Evolutionary conservation across 805 yeast genomes (phyloP), one percentile per base, ranked within the genome.

Genomic region (Metschnikowia sp.): DNA sequence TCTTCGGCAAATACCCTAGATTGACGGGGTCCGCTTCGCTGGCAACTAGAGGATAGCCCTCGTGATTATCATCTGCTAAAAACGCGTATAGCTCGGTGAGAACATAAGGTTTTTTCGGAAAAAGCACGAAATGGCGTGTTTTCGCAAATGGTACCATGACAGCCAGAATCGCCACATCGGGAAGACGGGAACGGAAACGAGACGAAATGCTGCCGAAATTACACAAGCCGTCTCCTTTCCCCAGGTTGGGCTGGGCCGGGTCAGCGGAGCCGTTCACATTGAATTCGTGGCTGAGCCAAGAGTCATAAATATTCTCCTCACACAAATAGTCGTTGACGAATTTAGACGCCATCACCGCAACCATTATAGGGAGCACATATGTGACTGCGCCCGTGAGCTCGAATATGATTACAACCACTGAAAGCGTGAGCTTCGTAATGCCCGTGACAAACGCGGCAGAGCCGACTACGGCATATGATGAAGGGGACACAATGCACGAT

Each of bases 401-500:
- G 63, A 87, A 86, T 52, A 88, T 73, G 26, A 89, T 80, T 7
- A 88, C 91, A 13, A 88, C 96, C 8, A 85, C 83, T 38, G 89
- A 78, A 52, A 88, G 84, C 4, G 91, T 87, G 67, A 88, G 77
- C 53, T 88, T 81, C 3, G 96, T 87, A 12, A 84, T 81, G 4
- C 96, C 95, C 0, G 94, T 81, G 54, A 88, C 71, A 46, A 87
- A 85, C 1, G 96, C 76, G 0, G 90, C 96, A 0, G 96, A 89
- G 0, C 96, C 96, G 19, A 89, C 88, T 9, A 88, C 85, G 0
- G 96, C 96, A 60, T 88, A 89, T 0, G 91, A 88, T 0, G 94
- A 91, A 0, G 95, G 95, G 1, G 90, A 84, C 9, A 88, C 82
- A 55, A 94, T 82, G 47, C 77, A 65, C 47, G 77, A 62, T 40